Percentiles rank a stretch among this genome's conserved stretches.
Evolutionary conservation across 2,329 filamentous ascomycete genomes (phyloP).

Genomic region (Cercospora sesami): DNA sequence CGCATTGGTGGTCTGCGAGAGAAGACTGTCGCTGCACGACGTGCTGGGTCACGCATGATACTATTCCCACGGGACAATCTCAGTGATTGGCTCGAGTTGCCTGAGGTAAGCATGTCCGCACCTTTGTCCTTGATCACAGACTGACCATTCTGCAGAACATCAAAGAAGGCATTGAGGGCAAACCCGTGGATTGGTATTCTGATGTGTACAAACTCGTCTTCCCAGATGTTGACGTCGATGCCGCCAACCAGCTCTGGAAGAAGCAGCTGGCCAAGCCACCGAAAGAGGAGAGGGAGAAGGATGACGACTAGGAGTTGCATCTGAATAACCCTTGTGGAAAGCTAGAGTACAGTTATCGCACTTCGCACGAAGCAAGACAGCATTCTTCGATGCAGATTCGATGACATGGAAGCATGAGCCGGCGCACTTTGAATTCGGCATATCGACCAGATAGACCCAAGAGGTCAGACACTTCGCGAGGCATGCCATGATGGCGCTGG

Average conservation of each 20-base stretch:
- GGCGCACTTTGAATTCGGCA: neutral
- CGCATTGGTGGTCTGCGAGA: conserved; percentile 91
- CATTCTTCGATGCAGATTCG: neutral
- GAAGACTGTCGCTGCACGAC: conserved; percentile 92
- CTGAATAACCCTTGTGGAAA: conserved; percentile 11
- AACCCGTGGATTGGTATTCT: conserved; percentile 86
- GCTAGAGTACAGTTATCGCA: conserved; percentile 9
- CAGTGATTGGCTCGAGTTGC: conserved; percentile 95
- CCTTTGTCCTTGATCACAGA: neutral
- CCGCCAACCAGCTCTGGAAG: conserved; percentile 73
- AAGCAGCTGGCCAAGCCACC: conserved; percentile 59
- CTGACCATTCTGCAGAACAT: conserved; percentile 69
- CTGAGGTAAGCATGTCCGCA: conserved; percentile 68
- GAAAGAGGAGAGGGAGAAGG: conserved; percentile 48
- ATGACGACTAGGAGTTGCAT: conserved; percentile 21
- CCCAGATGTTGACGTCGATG: conserved; percentile 70
- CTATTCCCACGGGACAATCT: conserved; percentile 94
- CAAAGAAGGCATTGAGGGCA: conserved; percentile 91
- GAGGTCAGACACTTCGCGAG: neutral
- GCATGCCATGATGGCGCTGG: neutral
- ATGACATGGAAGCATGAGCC: neutral
- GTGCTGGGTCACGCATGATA: conserved; percentile 88
- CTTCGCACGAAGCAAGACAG: neutral
- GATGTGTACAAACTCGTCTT: conserved; percentile 94
- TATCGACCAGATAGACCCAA: neutral